Conservation (phyloP, 1,139 yeast genomes). For the Taphrina pruni region DNA sequence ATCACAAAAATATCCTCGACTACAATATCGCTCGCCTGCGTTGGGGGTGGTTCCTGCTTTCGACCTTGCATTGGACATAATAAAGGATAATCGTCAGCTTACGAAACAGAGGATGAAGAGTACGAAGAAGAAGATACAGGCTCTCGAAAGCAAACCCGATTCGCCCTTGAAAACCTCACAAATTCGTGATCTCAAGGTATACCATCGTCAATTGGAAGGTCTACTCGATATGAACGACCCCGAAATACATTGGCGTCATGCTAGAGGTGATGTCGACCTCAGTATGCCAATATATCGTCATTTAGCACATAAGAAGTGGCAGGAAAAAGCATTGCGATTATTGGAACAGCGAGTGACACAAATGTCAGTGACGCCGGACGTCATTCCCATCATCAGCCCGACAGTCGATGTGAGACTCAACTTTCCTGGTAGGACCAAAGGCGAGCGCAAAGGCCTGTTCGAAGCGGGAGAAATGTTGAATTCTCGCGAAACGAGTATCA, state of each 20-base stretch:
- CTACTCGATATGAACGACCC: slow-evolving; percentile 47
- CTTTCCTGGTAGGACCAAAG: slow-evolving; percentile 70
- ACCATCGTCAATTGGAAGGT: slow-evolving; percentile 36
- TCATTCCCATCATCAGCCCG: slow-evolving; percentile 88
- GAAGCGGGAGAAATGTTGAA: slow-evolving; percentile 59
- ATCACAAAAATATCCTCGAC: slow-evolving; percentile 31
- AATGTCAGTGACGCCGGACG: slow-evolving; percentile 85
- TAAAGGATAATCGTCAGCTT: slow-evolving; percentile 42
- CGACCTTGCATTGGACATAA: slow-evolving; percentile 44
- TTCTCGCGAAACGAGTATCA: slow-evolving; percentile 70
- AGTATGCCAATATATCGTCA: slow-evolving; percentile 79
- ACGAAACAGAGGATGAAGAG: slow-evolving; percentile 41
- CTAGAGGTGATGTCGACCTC: slow-evolving; percentile 60
- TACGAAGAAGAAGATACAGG: slow-evolving; percentile 31
- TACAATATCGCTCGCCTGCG: slow-evolving; percentile 41
- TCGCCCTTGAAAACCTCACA: background rate
- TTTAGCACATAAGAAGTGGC: slow-evolving; percentile 74
- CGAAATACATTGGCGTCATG: slow-evolving; percentile 44
- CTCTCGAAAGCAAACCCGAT: slow-evolving; percentile 6
- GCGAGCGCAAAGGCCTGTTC: slow-evolving; percentile 68
- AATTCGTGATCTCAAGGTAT: slow-evolving; percentile 36
- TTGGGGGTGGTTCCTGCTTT: slow-evolving; percentile 45
- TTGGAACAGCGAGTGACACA: slow-evolving; percentile 90
- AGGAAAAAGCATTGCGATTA: slow-evolving; percentile 67
- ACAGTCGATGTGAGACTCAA: slow-evolving; percentile 73